Base-by-base conservation (phyloP, 768 basidiomycete species). In the Boletus sp. region DNA sequence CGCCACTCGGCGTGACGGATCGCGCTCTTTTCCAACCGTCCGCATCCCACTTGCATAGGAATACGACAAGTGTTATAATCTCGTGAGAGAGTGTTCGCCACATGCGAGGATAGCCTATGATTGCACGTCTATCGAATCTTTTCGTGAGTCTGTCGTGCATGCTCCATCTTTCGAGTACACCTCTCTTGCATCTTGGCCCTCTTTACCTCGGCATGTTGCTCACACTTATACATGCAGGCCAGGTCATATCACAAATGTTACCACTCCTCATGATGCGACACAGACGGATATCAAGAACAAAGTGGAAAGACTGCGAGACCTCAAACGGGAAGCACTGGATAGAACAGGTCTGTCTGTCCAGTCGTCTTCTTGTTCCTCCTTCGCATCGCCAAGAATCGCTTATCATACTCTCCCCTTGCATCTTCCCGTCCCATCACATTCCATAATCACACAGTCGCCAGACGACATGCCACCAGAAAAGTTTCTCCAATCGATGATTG, bases 241-340 rank as follows among this genome's bases (percentile, higher is more conserved):
- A 82, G 66, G 74, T 88, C 62, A 84, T 92, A 69, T 84, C 85
- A 17, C 78, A 86, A 61, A 86, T 91, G 77, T 74, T 92, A 10
- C 90, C 90, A 0, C 75, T 91, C 12, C 83, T 91, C 63, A 90
- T 92, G 90, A 91, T 91, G 90, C 76, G 89, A 15, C 90, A 91
- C 69, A 78, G 89, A 54, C 83, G 90, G 39, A 87, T 91, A 71
- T 87, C 90, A 2, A 78, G 89, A 18, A 73, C 84, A 12, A 85
- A 86, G 60, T 92, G 90, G 90, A 77, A 79, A 56, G 89, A 90
- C 59, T 79, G 79, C 54, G 71, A 76, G 28, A 86, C 81, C 0
- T 61, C 76, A 1, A 81, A 75, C 42, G 89, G 89, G 42, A 91
- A 91, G 62, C 88, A 87, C 60, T 91, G 88, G 87, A 92, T 92